Evolutionary conservation across 2,329 filamentous ascomycete species (phyloP), one percentile per base, ranked within the genome.

Genomic region (Fusarium sp.): DNA sequence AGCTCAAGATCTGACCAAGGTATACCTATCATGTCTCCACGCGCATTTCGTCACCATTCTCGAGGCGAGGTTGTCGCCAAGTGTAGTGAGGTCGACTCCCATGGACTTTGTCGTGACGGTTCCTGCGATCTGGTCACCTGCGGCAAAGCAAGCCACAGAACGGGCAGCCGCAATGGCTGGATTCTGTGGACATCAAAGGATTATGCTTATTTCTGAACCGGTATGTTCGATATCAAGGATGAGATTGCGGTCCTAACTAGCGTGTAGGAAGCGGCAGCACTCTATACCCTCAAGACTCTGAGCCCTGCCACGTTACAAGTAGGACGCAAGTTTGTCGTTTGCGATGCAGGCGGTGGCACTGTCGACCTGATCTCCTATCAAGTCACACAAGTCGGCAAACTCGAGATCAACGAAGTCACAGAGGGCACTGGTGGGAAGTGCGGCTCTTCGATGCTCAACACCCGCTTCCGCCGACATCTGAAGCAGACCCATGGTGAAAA

Each of bases 81-180:
- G 77, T 2, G 78, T 84, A 18, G 75, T 86, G 5, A 76, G 77
- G 4, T 81, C 77, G 16, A 85, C 79, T 0, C 79, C 82, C 0
- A 80, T 86, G 65, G 81, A 87, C 58, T 87, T 86, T 61, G 81
- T 88, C 46, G 77, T 88, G 18, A 87, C 86, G 0, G 85, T 88
- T 0, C 86, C 86, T 0, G 86, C 86, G 5, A 85, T 89, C 7
- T 89, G 86, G 86, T 85, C 83, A 36, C 85, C 87, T 46, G 78
- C 79, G 5, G 85, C 86, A 29, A 87, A 85, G 56, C 79, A 85
- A 42, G 81, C 81, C 34, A 88, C 85, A 9, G 79, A 81, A 62
- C 71, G 78, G 29, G 79, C 79, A 1, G 79, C 79, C 25, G 78
- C 79, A 25, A 77, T 79, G 70, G 79, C 79, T 10, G 79, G 79